Evolutionary conservation across 345 rosid genomes (phyloP).

Genomic region (Aquilaria malaccensis): DNA sequence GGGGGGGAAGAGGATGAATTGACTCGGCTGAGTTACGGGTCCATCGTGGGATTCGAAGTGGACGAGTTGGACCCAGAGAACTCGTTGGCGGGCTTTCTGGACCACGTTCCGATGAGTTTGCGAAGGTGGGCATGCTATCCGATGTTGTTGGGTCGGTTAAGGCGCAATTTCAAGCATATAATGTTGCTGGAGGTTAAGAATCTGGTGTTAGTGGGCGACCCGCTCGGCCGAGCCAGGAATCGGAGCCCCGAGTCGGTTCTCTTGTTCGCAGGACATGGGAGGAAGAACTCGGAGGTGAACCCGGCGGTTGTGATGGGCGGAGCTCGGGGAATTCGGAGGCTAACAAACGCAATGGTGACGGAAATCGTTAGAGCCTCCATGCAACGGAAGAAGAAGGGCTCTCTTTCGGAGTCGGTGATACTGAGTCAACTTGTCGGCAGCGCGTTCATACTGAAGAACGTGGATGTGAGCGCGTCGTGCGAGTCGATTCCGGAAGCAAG

Average conservation of each 20-base stretch:
- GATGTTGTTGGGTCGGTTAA: slow-evolving; percentile 76
- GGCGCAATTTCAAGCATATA: slow-evolving; percentile 71
- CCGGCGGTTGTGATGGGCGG: slow-evolving; percentile 70
- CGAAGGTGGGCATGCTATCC: slow-evolving; percentile 90
- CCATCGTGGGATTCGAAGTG: slow-evolving; percentile 69
- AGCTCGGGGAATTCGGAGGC: slow-evolving; percentile 55
- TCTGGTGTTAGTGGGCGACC: slow-evolving; percentile 53
- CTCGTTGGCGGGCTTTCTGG: slow-evolving; percentile 75
- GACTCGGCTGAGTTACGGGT: slow-evolving; percentile 62
- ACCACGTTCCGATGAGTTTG: slow-evolving; percentile 59
- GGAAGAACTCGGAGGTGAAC: slow-evolving; percentile 39
- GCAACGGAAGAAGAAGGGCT: slow-evolving; percentile 50
- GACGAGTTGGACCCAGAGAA: slow-evolving; percentile 84
- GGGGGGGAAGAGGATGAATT: slow-evolving; percentile 20
- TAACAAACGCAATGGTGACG: slow-evolving; percentile 56
- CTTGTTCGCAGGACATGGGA: slow-evolving; percentile 23
- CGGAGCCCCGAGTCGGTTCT: slow-evolving; percentile 59
- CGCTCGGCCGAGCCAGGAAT: slow-evolving; percentile 52
- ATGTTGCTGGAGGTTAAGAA: slow-evolving; percentile 53
- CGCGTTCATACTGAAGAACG: slow-evolving; percentile 33
- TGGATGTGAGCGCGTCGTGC: slow-evolving; percentile 30
- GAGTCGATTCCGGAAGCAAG: slow-evolving; percentile 50
- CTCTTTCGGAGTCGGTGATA: slow-evolving; percentile 43
- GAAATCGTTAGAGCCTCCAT: slow-evolving; percentile 63
- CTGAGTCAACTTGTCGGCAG: slow-evolving; percentile 64